Evolutionary conservation across 352 stramenopile genomes (phyloP).

Genomic region (Sclerospora graminicola): DNA sequence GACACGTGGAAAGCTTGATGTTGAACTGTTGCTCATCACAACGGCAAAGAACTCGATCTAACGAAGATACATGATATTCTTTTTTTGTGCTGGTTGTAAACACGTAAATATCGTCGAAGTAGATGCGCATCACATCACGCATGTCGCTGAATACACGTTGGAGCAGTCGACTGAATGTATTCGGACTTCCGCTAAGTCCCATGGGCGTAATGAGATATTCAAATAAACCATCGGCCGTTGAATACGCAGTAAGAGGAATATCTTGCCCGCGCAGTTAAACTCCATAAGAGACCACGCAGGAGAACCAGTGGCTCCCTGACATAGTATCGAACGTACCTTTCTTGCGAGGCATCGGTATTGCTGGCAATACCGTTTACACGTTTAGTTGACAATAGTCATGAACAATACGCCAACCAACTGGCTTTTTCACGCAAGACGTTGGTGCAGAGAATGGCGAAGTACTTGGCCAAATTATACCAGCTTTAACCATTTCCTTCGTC

Average conservation of each 20-base stretch:
- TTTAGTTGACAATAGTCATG: too few species aligned
- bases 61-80: not conserved
- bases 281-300: too few species aligned
- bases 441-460: too few species aligned
- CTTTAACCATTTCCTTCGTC: too few species aligned
- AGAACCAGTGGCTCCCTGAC: too few species aligned
- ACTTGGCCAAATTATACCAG: too few species aligned
- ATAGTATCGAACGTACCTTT: too few species aligned
- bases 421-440: too few species aligned
- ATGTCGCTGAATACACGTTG: not conserved
- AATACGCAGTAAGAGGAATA: conserved; percentile 1
- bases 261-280: too few species aligned
- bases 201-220: conserved; percentile 1
- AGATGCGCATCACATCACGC: not conserved
- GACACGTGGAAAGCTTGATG: conserved; percentile 1
- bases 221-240: not conserved
- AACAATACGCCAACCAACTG: too few species aligned
- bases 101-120: conserved; percentile 2
- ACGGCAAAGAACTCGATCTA: conserved; percentile 1
- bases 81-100: not conserved
- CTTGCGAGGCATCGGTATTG: too few species aligned
- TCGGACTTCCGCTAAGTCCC: not conserved
- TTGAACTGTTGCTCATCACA: conserved; percentile 1
- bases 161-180: not conserved
- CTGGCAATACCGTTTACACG: too few species aligned